Conservation (phyloP, 805 yeast species). For the Candida parachauliodes region DNA sequence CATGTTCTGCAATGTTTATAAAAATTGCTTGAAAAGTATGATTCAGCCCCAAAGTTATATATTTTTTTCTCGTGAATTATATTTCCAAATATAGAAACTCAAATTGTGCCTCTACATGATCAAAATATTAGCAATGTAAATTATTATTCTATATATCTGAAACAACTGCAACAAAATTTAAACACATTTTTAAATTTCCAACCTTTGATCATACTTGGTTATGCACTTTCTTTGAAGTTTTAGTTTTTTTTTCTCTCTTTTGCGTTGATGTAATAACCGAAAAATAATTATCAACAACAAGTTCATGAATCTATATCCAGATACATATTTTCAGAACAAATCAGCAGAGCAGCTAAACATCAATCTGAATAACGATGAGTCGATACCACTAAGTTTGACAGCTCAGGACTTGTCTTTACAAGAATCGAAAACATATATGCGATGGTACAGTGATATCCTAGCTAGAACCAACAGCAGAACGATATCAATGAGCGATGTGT, state of each 20-base stretch:
- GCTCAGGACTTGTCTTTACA: constrained; percentile 67
- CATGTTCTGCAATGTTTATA: too few relatives aligned
- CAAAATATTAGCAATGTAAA: too few relatives aligned
- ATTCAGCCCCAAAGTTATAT: constrained; percentile 6
- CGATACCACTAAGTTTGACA: constrained; percentile 61
- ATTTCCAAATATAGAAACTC: constrained; percentile 1
- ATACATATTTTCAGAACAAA: constrained; percentile 10
- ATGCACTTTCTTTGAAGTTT: too few relatives aligned
- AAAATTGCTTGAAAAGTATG: background rate
- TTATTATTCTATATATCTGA: too few relatives aligned
- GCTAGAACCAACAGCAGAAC: constrained; percentile 65
- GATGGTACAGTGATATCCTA: constrained; percentile 90
- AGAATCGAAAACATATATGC: constrained; percentile 79
- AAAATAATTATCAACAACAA: constrained; percentile 4
- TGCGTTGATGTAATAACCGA: constrained; percentile 2
- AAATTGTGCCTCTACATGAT: constrained; percentile 2
- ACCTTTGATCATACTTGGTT: too few relatives aligned
- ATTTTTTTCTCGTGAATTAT: constrained; percentile 1
- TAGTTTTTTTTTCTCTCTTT: background rate
- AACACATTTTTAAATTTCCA: too few relatives aligned
- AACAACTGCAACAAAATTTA: too few relatives aligned
- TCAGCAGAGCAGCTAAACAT: constrained; percentile 13
- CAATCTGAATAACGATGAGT: constrained; percentile 28
- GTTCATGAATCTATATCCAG: constrained; percentile 9
- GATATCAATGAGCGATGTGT: constrained; percentile 73